These are phyloP conservation scores for Fonsecaea pedrosoi DNA, from an alignment of 2,329 filamentous ascomycete species.

Conservation along the genomic window DNA sequence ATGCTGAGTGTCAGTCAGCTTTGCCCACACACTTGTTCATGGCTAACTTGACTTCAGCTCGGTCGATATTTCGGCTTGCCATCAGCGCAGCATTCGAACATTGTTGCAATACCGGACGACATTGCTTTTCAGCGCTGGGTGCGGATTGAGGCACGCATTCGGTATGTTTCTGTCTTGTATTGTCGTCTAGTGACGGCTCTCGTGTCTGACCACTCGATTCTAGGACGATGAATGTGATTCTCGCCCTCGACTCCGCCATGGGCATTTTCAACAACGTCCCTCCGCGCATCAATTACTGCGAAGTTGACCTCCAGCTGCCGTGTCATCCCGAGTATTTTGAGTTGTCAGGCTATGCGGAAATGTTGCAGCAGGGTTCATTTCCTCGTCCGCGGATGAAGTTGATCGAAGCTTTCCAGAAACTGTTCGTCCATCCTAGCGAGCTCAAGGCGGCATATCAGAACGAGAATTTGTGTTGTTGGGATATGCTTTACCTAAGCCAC, in stretches of 20 bases:
- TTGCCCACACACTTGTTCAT: background rate
- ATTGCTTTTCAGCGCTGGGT: slow-evolving; percentile 47
- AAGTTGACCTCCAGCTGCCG: slow-evolving; percentile 54
- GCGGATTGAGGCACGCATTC: slow-evolving; percentile 52
- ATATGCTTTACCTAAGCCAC: slow-evolving; percentile 53
- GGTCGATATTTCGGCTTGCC: slow-evolving; percentile 50
- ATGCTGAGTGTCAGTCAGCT: slow-evolving; percentile 47
- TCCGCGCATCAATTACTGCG: slow-evolving; percentile 48
- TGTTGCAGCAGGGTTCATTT: slow-evolving; percentile 41
- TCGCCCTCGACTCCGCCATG: slow-evolving; percentile 53
- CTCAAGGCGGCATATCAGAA: slow-evolving; percentile 27
- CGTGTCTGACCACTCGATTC: slow-evolving; percentile 9
- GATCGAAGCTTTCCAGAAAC: slow-evolving; percentile 47
- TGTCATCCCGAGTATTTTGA: slow-evolving; percentile 50
- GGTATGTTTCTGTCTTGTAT: slow-evolving; percentile 43
- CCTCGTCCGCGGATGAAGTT: slow-evolving; percentile 46
- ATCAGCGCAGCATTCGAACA: slow-evolving; percentile 47
- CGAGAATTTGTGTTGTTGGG: slow-evolving; percentile 44
- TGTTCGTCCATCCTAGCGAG: slow-evolving; percentile 44
- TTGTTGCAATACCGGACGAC: slow-evolving; percentile 47
- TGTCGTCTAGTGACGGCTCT: background rate
- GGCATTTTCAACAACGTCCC: slow-evolving; percentile 56
- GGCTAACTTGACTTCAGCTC: slow-evolving; percentile 41
- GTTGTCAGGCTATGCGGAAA: slow-evolving; percentile 48
- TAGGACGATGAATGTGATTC: slow-evolving; percentile 51